Evolutionary conservation across 164 flowering plant genomes (phyloP).

Genomic region (Paratinospora sagittata): DNA sequence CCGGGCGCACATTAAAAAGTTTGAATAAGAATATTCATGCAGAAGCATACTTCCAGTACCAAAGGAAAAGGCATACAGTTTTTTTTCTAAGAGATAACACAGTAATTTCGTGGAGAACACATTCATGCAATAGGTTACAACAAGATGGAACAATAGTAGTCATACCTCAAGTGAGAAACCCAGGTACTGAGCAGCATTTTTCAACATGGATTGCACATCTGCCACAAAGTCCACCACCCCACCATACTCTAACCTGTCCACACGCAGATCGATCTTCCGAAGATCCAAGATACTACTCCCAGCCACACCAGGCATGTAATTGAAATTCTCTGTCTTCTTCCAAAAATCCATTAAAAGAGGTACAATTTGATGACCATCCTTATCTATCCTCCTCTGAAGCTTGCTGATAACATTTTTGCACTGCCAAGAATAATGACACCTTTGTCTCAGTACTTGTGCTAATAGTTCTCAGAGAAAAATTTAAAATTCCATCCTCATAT

Average conservation of each 20-base stretch:
- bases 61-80: no score
- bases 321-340: slow-evolving; percentile 60
- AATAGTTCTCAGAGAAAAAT: neutral
- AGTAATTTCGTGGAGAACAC: neutral
- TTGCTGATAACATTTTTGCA: slow-evolving; percentile 82
- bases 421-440: slow-evolving; percentile 35
- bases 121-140: neutral
- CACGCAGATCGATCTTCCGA: slow-evolving; percentile 62
- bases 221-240: slow-evolving; percentile 74
- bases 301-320: slow-evolving; percentile 29
- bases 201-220: slow-evolving; percentile 85
- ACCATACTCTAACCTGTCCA: slow-evolving; percentile 65
- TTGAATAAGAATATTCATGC: no score
- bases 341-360: slow-evolving; percentile 75
- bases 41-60: no score
- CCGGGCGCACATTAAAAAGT: no score
- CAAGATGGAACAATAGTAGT: neutral
- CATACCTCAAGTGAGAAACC: slow-evolving; percentile 75
- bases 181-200: slow-evolving; percentile 56
- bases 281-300: slow-evolving; percentile 51
- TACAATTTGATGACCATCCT: slow-evolving; percentile 79
- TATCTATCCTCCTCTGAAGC: slow-evolving; percentile 76
- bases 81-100: no score
- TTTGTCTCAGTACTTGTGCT: neutral
- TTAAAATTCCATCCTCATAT: neutral